Evolutionary conservation across 164 flowering plant genomes (phyloP), one percentile per base, ranked within the genome.

Genomic region (Tetrastigma voinierianum): DNA sequence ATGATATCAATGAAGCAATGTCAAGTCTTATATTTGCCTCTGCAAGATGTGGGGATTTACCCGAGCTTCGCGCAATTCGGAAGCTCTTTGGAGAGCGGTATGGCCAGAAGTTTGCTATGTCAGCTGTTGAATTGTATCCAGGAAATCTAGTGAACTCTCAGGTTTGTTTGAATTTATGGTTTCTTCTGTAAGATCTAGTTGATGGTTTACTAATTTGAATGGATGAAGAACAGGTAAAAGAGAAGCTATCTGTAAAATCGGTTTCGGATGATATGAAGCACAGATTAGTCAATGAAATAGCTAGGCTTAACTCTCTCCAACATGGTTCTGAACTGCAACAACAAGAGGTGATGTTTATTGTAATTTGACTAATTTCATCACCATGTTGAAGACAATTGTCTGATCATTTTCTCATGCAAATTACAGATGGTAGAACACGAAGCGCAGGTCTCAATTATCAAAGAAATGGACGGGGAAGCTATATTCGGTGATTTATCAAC

Each of bases 1-100:
- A 87, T 77, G 96, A 87, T 53, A 76, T 94, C 43, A 85, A 82
- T 52, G 97, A 90, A 80, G 96, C 96, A 58, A 80, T 89, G 49
- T 90, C 97, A 16, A 91, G 83, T 73, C 81, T 94, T 23, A 78
- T 94, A 73, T 94, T 71, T 72, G 93, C 96, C 18, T 88, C 96
- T 15, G 83, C 91, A 64, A 82, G 90, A 67, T 87, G 85, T 72
- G 97, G 90, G 9, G 96, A 91, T 64, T 68, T 91, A 0, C 97
- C 96, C 7, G 97, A 94, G 84, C 90, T 94, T 59, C 69, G 68
- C 44, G 55, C 2, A 19, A 76, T 94, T 12, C 66, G 93, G 55
- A 79, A 84, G 70, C 82, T 91, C 51, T 90, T 91, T 64, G 83
- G 79, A 10, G 80, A 87, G 47, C 88, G 90, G 1, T 94, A 91